phyloP scores from a whole-genome alignment of 257 asterid genomes.

The Jaltomata sinuosa region DNA sequence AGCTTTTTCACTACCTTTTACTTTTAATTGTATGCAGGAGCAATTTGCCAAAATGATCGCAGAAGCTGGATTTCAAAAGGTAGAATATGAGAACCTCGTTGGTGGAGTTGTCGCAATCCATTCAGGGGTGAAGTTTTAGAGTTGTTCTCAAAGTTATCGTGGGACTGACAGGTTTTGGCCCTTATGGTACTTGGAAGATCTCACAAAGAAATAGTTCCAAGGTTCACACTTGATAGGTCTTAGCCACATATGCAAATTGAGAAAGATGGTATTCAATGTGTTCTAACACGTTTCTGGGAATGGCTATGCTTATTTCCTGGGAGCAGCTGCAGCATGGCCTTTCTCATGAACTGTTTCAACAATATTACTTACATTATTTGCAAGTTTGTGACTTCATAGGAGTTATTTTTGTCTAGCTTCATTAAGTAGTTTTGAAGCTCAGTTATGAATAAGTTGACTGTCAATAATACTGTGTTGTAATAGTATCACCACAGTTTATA shows the following conservation, averaged over 20 bases:
- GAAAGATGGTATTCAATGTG: neutral
- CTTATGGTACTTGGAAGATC: neutral
- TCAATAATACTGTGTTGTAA: neutral
- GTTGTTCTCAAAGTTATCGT: neutral
- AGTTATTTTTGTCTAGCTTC: neutral
- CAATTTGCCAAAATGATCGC: slow-evolving; percentile 78
- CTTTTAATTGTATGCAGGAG: slow-evolving; percentile 39
- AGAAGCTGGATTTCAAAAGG: slow-evolving; percentile 86
- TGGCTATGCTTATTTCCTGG: neutral
- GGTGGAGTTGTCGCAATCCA: slow-evolving; percentile 96
- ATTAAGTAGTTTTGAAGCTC: neutral
- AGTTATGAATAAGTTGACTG: neutral
- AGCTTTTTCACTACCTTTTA: neutral
- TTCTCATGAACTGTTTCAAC: neutral
- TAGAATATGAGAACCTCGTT: slow-evolving; percentile 86
- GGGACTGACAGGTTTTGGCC: neutral
- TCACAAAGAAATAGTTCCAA: neutral
- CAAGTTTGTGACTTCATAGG: neutral
- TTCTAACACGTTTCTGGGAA: neutral
- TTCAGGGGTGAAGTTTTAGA: slow-evolving; percentile 70
- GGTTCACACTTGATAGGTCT: neutral
- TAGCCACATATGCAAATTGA: neutral
- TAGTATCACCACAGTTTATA: neutral
- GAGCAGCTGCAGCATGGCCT: neutral
- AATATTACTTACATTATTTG: neutral